These are phyloP conservation scores for Cladophialophora exuberans DNA, from an alignment of 2,329 filamentous ascomycete species.

Conservation along the genomic window DNA sequence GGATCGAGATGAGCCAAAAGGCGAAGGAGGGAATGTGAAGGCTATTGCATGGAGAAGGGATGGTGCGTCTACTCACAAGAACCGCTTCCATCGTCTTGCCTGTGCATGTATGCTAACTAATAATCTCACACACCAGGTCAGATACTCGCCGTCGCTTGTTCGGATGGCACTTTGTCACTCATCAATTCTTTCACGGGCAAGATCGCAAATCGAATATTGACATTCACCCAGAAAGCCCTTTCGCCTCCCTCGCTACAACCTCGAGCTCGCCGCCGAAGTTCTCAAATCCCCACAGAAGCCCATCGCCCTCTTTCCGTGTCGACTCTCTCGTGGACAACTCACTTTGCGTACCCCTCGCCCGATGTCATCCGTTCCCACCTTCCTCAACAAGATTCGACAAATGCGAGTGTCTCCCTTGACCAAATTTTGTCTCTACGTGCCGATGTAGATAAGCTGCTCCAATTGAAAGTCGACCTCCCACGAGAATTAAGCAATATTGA, in stretches of 20 bases:
- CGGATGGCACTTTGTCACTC: conserved; percentile 75
- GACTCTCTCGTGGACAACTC: conserved; percentile 55
- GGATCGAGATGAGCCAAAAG: conserved; percentile 34
- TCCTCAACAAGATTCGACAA: conserved; percentile 37
- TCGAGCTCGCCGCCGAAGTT: conserved; percentile 4
- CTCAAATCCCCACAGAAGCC: background rate
- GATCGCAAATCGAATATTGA: conserved; percentile 62
- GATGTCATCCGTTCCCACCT: conserved; percentile 46
- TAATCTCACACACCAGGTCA: conserved; percentile 56
- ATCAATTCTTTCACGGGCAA: conserved; percentile 81
- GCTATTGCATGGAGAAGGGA: conserved; percentile 67
- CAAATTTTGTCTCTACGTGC: conserved; percentile 46
- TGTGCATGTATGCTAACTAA: background rate
- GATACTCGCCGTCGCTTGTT: conserved; percentile 81
- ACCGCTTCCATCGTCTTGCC: background rate
- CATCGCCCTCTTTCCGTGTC: conserved; percentile 8
- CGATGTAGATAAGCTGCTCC: conserved; percentile 39
- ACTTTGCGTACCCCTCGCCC: conserved; percentile 55
- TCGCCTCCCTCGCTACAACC: background rate
- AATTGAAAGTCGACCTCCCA: conserved; percentile 63
- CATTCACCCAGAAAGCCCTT: conserved; percentile 1
- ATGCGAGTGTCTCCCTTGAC: conserved; percentile 42
- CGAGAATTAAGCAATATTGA: conserved; percentile 71
- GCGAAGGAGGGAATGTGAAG: conserved; percentile 39
- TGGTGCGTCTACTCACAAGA: conserved; percentile 55